Evolutionary conservation across 257 asterid genomes (phyloP).

Genomic region (Phtheirospermum japonicum): DNA sequence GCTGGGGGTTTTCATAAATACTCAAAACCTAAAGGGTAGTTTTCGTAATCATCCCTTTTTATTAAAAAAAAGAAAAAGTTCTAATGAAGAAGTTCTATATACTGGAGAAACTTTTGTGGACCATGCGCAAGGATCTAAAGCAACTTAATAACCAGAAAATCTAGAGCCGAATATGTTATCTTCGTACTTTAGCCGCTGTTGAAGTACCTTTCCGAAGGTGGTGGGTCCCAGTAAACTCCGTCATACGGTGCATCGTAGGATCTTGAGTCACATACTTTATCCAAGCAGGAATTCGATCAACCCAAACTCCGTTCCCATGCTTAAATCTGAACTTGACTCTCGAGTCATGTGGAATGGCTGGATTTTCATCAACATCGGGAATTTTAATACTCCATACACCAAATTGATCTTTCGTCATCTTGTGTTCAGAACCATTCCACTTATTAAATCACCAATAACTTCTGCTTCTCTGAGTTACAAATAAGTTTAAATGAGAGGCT

Average conservation of each 20-base stretch:
- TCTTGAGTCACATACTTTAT: constrained; percentile 85
- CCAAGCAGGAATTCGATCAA: constrained; percentile 95
- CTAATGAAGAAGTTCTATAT: too few species aligned
- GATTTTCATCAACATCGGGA: constrained; percentile 60
- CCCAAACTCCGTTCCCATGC: constrained; percentile 70
- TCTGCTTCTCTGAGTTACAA: constrained; percentile 77
- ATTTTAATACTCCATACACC: constrained; percentile 91
- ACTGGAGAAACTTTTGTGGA: background rate
- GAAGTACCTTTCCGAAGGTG: constrained; percentile 74
- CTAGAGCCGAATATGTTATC: constrained; percentile 4
- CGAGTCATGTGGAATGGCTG: constrained; percentile 87
- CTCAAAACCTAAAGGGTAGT: background rate
- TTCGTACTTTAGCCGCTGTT: constrained; percentile 21
- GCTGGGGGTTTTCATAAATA: too few species aligned
- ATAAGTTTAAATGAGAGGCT: constrained; percentile 31
- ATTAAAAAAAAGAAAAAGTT: too few species aligned
- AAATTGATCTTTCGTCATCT: constrained; percentile 75
- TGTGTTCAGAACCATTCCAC: constrained; percentile 84
- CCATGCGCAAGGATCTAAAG: constrained; percentile 22
- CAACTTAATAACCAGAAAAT: constrained; percentile 21
- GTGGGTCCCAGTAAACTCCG: constrained; percentile 97
- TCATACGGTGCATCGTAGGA: constrained; percentile 90
- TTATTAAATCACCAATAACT: constrained; percentile 90
- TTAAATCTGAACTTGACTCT: constrained; percentile 86
- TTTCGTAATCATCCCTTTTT: too few species aligned